Evolutionary conservation across 495 filamentous ascomycete genomes (phyloP), one percentile per base, ranked within the genome.

Genomic region (Penicillium ochrochloron): DNA sequence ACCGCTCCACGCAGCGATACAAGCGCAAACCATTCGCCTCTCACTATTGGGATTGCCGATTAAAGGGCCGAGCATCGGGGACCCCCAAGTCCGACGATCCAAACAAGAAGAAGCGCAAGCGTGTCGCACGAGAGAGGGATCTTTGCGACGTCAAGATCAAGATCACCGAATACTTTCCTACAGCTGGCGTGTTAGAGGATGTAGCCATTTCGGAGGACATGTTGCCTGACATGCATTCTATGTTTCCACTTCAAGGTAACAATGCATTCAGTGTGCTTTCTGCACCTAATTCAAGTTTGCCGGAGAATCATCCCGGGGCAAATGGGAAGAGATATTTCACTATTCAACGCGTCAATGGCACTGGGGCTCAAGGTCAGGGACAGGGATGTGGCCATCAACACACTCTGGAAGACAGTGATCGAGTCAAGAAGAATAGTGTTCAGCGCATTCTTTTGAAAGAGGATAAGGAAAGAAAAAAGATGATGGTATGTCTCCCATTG

Each of bases 101-200:
- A 0, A 91, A 89, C 67, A 94, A 93, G 78, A 95, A 93, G 82
- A 96, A 95, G 76, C 85, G 92, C 56, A 95, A 94, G 75, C 89
- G 92, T 25, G 87, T 84, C 15, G 89, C 89, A 23, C 82, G 92
- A 44, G 86, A 91, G 70, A 84, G 89, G 1, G 89, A 95, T 73
- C 83, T 94, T 25, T 96, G 92, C 76, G 91, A 95, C 73, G 91
- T 96, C 66, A 96, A 95, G 75, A 94, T 96, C 72, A 96, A 95
- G 76, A 93, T 96, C 60, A 92, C 91, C 5, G 91, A 96, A 73
- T 91, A 91, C 71, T 87, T 89, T 54, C 84, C 89, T 7, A 85
- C 83, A 1, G 80, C 84, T n/a, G 65, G 19, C 78, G 63, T 57
- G 67, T 17, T 71, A 57, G 39, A 72, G 42, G 50, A 55, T 42